Evolutionary conservation across 169 alveolate species (phyloP), one percentile per base, ranked within the genome.

Genomic region (Besnoitia besnoiti): DNA sequence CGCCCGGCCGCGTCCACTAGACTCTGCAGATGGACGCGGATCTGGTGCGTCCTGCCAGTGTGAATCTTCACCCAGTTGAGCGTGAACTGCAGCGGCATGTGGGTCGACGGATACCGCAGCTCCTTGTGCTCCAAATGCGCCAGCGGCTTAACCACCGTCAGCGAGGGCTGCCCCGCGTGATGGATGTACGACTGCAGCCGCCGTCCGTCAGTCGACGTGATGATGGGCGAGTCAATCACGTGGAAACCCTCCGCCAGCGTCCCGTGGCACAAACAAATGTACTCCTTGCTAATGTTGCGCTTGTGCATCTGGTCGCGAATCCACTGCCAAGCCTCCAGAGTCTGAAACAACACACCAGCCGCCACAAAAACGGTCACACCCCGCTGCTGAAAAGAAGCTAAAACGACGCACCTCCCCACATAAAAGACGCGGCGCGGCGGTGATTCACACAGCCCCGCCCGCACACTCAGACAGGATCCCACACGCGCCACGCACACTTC

Each of bases 41-140:
- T 84, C 77, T 84, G 90, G 51, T 84, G 90, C 37, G 90, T 84
- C 21, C 90, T 44, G 40, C 90, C 90, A 35, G 90, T 84, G 50
- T 42, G 75, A 50, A 84, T 84, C 79, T 50, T 42, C 46, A 82
- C 89, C 75, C 89, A 47, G 89, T 46, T 42, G 75, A 82, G 39
- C 37, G 89, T 82, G 89, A 46, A 82, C 46, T 82, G 42, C 27
- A 82, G 89, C 16, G 75, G 75, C 44, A 2, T 30, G 47, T 30
- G 21, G 27, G 49, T 30, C 61, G 39, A 27, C 3, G 61, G 37
- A 42, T 35, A 33, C 40, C 87, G 49, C 30, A 77, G 87, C 87
- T 77, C 87, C 3, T 24, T 3, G 37, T 77, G 87, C 55, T 77
- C 87, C 10, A 77, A 24, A 35, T 77, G 87, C 33, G 87, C 87